Base-by-base conservation (phyloP, 2,329 filamentous ascomycete genomes). In the Fusarium compactum region DNA sequence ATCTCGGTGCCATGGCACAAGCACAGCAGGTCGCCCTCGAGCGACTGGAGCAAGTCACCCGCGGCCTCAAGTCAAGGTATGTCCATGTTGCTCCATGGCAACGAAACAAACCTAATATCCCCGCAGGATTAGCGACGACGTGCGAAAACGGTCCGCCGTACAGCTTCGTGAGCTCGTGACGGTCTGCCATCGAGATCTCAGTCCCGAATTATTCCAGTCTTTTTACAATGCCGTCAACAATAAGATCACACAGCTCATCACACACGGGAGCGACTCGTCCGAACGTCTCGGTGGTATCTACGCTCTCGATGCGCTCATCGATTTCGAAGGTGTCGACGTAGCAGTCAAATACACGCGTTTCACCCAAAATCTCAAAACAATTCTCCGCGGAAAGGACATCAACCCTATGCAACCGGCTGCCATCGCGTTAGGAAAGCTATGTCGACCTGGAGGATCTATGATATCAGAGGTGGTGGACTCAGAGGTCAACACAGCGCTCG, bases 391-490 rank as follows among this genome's bases (percentile, higher is more conserved):
- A 68, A 97, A 95, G 78, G 96, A 99, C 76, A 93, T 93, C 70
- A 90, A 90, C 58, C 94, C 96, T 24, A 95, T 99, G 91, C 90
- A 97, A 60, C 90, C 93, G 15, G 96, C 97, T 7, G 95, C 96
- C 44, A 90, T 92, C 72, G 95, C 95, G 6, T 86, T 99, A 29
- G 96, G 96, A 47, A 93, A 95, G 78, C 87, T 99, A 64, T 97
- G 95, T 67, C 91, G 93, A 72, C 96, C 96, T 1, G 96, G 96
- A 67, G 96, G 96, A 65, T 95, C 96, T 32, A 86, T 98, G 69
- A 97, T 97, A 46, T 97, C 95, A 10, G 95, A 98, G 80, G 85
- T 99, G 58, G 96, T 99, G 61, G 96, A 99, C 78, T 95, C 94
- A 58, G 95, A 99, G 81, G 95, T 98, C 67, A 97, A 98, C 80